Evolutionary conservation across 176 grass and related monocot species (phyloP).

Genomic region (Hyparrhenia diplandra): DNA sequence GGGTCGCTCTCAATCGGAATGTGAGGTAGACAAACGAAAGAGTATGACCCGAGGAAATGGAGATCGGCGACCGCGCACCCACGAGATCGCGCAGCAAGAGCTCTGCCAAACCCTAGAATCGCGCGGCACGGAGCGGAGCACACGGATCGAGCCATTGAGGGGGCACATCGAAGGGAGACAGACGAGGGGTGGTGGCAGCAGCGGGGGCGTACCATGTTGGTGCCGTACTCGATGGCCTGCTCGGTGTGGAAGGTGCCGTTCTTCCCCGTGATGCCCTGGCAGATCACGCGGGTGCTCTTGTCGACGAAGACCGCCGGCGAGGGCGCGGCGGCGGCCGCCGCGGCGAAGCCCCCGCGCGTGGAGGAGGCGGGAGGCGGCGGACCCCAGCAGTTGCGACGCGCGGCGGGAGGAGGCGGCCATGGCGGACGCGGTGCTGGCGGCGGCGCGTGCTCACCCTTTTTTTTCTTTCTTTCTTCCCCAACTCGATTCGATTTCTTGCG

Average conservation of each 20-base stretch:
- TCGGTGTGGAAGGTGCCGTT: constrained; percentile 99
- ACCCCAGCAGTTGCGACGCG: constrained; percentile 65
- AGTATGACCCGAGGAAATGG: constrained; percentile 9
- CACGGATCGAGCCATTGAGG: background rate
- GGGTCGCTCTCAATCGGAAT: background rate
- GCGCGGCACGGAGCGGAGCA: background rate
- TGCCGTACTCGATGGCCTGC: constrained; percentile 99
- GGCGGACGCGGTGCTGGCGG: constrained; percentile 23
- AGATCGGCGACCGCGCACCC: background rate
- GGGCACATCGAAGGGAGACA: background rate
- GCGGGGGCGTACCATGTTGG: constrained; percentile 67
- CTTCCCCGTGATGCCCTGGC: constrained; percentile 99
- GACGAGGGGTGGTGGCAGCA: background rate
- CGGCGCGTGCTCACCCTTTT: constrained; percentile 21
- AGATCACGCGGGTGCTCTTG: constrained; percentile 99
- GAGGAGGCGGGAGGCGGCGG: constrained; percentile 55
- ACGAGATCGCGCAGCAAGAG: background rate
- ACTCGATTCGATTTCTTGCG: constrained; percentile 38
- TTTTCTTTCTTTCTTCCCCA: background rate
- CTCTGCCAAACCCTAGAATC: constrained; percentile 27
- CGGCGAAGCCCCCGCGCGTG: constrained; percentile 55
- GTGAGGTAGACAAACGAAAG: background rate
- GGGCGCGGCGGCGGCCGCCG: constrained; percentile 55
- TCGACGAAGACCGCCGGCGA: constrained; percentile 89
- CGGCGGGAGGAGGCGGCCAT: constrained; percentile 60